Conservation (phyloP, 2,329 filamentous ascomycete species). For the Penicillium fuscoglaucum region DNA sequence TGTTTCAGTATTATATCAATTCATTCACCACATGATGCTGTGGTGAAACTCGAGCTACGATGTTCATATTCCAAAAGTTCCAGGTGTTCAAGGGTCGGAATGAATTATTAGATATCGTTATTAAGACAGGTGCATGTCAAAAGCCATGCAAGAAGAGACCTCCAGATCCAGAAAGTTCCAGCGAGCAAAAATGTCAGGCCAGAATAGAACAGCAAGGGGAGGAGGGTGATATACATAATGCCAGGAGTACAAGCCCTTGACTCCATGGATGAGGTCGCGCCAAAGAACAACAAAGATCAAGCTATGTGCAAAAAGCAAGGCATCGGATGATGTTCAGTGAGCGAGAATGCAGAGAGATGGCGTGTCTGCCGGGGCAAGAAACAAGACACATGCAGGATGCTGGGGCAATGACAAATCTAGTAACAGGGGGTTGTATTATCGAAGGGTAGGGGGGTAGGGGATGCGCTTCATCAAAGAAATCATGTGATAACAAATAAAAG, state of each 20-base stretch:
- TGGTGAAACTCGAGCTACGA: neutral
- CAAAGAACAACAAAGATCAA: slow-evolving; percentile 24
- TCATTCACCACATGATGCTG: slow-evolving; percentile 39
- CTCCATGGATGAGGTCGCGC: slow-evolving; percentile 20
- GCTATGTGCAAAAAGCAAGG: slow-evolving; percentile 25
- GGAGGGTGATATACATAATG: slow-evolving; percentile 27
- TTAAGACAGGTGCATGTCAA: slow-evolving; percentile 20
- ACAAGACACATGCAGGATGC: slow-evolving; percentile 26
- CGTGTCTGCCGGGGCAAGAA: slow-evolving; percentile 10
- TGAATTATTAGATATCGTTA: slow-evolving; percentile 22
- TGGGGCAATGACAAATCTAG: slow-evolving; percentile 21
- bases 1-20: slow-evolving; percentile 47
- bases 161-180: slow-evolving; percentile 6
- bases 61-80: neutral
- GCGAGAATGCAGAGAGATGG: slow-evolving; percentile 20
- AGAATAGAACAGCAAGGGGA: neutral
- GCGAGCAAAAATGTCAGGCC: neutral
- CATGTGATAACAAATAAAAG: slow-evolving; percentile 10
- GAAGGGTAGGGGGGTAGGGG: slow-evolving; percentile 2
- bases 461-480: slow-evolving; percentile 7
- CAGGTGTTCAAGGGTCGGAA: neutral
- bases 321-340: slow-evolving; percentile 17
- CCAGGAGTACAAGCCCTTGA: slow-evolving; percentile 19
- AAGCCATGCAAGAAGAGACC: slow-evolving; percentile 13
- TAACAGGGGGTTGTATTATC: slow-evolving; percentile 13